Evolutionary conservation across 177 flowering plant genomes (phyloP).

Genomic region (Vitis hybrid): DNA sequence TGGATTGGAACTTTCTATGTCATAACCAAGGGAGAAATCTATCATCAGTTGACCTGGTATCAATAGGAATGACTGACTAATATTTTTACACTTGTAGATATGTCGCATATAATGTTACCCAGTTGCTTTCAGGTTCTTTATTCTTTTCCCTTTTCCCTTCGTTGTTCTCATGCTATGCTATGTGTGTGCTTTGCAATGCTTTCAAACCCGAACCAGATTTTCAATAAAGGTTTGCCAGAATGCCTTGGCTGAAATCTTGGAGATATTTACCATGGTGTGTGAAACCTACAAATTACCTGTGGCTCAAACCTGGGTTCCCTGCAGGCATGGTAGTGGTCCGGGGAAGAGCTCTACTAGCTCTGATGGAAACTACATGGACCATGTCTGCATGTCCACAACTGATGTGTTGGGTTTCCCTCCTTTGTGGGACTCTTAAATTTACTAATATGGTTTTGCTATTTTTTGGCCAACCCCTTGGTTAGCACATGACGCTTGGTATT

Average conservation of each 20-base stretch:
- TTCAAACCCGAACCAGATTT: conserved; percentile 50
- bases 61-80: too few species aligned
- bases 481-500: too few species aligned
- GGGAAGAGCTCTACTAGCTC: conserved; percentile 84
- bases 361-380: conserved; percentile 93
- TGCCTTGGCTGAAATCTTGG: conserved; percentile 88
- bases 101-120: neutral
- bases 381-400: conserved; percentile 91
- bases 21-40: too few species aligned
- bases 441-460: too few species aligned
- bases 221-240: conserved; percentile 87
- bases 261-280: conserved; percentile 78
- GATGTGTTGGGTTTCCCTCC: too few species aligned
- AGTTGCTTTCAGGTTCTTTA: neutral
- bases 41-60: too few species aligned
- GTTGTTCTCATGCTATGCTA: conserved; percentile 10
- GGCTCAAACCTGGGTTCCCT: conserved; percentile 99
- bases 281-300: conserved; percentile 85
- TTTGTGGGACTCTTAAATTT: too few species aligned
- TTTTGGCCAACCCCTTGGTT: too few species aligned
- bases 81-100: too few species aligned
- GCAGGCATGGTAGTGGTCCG: conserved; percentile 87
- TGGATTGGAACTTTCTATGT: too few species aligned
- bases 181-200: conserved; percentile 22
- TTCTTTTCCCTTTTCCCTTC: neutral